Percentiles rank a stretch among this genome's conserved stretches.
Evolutionary conservation across 1,139 yeast genomes (phyloP).

Genomic region (Zygoascus meyerae): DNA sequence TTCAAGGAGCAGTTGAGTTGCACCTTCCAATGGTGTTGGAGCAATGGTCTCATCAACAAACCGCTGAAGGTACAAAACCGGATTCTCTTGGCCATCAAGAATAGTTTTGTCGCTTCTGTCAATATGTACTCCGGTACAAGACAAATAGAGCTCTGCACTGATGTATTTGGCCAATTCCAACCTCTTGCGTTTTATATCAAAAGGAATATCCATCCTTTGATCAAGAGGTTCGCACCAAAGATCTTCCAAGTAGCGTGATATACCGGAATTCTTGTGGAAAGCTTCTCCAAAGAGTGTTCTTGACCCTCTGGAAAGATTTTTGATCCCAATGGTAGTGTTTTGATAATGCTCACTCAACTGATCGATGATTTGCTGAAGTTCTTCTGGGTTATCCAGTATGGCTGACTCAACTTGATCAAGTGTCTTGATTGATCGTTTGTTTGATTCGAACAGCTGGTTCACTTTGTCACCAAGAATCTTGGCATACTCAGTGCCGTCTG

Average conservation of each 20-base stretch:
- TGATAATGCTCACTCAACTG: conserved; percentile 41
- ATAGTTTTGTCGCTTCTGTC: too few relatives aligned
- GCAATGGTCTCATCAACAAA: conserved; percentile 1
- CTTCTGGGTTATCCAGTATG: conserved; percentile 35
- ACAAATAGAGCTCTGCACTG: conserved; percentile 17
- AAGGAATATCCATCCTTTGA: neutral
- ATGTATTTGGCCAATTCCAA: conserved; percentile 14
- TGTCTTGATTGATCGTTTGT: conserved; percentile 10
- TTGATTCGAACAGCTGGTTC: conserved; percentile 16
- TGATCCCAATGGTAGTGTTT: conserved; percentile 28
- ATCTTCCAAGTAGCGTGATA: conserved; percentile 15
- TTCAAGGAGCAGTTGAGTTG: conserved; percentile 14
- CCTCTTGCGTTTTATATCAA: conserved; percentile 11
- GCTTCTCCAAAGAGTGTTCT: conserved; percentile 15
- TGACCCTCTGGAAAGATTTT: conserved; percentile 14
- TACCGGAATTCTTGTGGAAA: conserved; percentile 11
- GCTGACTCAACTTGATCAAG: conserved; percentile 16
- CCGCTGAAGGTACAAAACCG: neutral
- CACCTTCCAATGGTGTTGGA: conserved; percentile 5
- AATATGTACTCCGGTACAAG: conserved; percentile 19
- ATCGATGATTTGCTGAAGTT: conserved; percentile 47
- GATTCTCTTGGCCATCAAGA: conserved; percentile 2
- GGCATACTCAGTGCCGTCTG: too few relatives aligned
- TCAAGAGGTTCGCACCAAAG: conserved; percentile 21
- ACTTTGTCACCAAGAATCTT: too few relatives aligned